These are phyloP conservation scores for Cadophora malorum DNA, from an alignment of 2,329 filamentous ascomycete genomes.

Conservation along the genomic window DNA sequence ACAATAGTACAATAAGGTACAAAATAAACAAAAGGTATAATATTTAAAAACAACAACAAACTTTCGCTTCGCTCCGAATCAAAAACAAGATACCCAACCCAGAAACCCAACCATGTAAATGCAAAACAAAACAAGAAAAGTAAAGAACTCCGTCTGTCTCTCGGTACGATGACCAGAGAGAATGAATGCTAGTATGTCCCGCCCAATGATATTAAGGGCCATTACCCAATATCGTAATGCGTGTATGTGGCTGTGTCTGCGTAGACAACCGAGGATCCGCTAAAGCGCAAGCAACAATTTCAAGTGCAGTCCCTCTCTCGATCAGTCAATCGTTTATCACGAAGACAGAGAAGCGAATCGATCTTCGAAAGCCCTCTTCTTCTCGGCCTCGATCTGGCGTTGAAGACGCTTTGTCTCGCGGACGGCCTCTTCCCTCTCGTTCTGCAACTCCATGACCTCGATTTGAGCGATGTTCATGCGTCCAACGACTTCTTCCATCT, in stretches of 20 bases:
- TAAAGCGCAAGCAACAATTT: slow-evolving; percentile 23
- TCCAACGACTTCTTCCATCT: slow-evolving; percentile 84
- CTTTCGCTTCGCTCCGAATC: slow-evolving; percentile 9
- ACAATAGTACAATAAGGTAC: slow-evolving; percentile 8
- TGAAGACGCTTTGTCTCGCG: slow-evolving; percentile 74
- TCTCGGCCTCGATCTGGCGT: slow-evolving; percentile 61
- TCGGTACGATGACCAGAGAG: slow-evolving; percentile 2
- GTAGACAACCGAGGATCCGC: slow-evolving; percentile 13
- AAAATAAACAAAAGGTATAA: slow-evolving; percentile 16
- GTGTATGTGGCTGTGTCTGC: not conserved
- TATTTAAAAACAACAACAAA: not conserved
- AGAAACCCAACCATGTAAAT: slow-evolving; percentile 18
- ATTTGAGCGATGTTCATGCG: slow-evolving; percentile 85
- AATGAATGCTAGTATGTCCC: slow-evolving; percentile 11
- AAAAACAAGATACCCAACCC: slow-evolving; percentile 12
- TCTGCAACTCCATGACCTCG: slow-evolving; percentile 80
- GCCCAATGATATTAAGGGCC: slow-evolving; percentile 15
- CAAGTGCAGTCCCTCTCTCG: not conserved
- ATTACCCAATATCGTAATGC: slow-evolving; percentile 17
- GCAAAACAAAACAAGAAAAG: slow-evolving; percentile 9
- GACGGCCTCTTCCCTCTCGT: slow-evolving; percentile 75
- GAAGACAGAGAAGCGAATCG: slow-evolving; percentile 41
- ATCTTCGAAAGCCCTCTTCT: slow-evolving; percentile 40
- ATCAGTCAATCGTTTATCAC: slow-evolving; percentile 19
- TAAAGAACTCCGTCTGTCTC: slow-evolving; percentile 18